A percentile compares a stretch with the other conserved stretches of the same genome.
These are phyloP conservation scores for Picochlorum sp. DNA, from an alignment of 139 green algal genomes.

Conservation along the genomic window DNA sequence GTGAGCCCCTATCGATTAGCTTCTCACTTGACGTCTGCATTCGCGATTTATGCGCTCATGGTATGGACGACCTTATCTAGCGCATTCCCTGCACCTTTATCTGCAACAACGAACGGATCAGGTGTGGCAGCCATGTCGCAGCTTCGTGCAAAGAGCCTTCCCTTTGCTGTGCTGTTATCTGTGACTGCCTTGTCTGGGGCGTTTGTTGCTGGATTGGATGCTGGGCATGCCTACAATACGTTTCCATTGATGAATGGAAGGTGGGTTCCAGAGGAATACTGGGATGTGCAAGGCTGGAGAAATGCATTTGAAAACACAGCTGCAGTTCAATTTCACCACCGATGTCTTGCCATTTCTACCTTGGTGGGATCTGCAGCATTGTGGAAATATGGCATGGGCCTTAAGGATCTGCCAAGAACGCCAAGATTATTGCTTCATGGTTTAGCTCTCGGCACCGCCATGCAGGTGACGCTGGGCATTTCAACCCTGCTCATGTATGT, in stretches of 20 bases:
- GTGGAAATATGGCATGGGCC: conserved; percentile 36
- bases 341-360: conserved; percentile 70
- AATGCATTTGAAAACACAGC: conserved; percentile 97
- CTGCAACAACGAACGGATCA: conserved; percentile 7
- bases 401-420: conserved; percentile 41
- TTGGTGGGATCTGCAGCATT: conserved; percentile 40
- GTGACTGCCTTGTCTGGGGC: conserved; percentile 80
- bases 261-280: conserved; percentile 84
- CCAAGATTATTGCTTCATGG: conserved; percentile 28
- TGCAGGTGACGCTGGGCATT: conserved; percentile 69
- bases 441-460: conserved; percentile 21
- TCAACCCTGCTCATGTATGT: conserved; percentile 84
- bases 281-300: conserved; percentile 36
- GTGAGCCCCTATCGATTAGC: conserved; percentile 94
- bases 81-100: conserved; percentile 29
- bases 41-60: conserved; percentile 87
- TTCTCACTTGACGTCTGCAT: conserved; percentile 88
- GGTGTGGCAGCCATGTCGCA: conserved; percentile 20
- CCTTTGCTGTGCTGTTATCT: conserved; percentile 73
- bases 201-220: conserved; percentile 84
- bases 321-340: conserved; percentile 84
- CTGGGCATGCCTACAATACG: conserved; percentile 93
- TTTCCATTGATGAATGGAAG: conserved; percentile 90
- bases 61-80: conserved; percentile 86
- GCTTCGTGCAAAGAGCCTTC: conserved; percentile 41